phyloP scores from a whole-genome alignment of 345 rosid species.

The Camelina laxa region DNA sequence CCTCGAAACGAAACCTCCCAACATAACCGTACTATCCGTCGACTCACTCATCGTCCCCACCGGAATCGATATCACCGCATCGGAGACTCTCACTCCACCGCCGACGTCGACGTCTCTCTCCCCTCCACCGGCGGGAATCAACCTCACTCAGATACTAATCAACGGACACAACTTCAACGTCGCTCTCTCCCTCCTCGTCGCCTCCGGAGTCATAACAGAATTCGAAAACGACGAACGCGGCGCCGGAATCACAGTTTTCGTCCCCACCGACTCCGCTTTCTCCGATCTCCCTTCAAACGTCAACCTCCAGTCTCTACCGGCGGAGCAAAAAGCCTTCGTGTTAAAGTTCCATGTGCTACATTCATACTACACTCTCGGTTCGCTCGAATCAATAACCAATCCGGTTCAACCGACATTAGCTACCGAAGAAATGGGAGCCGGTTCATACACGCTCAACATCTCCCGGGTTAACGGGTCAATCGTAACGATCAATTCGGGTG shows the following conservation, averaged over 20 bases:
- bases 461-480: constrained; percentile 75
- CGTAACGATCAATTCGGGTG: constrained; percentile 73
- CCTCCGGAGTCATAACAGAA: constrained; percentile 76
- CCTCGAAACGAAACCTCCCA: constrained; percentile 63
- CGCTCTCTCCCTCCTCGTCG: constrained; percentile 77
- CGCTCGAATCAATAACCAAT: constrained; percentile 84
- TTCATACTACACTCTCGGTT: constrained; percentile 91
- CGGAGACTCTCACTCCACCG: constrained; percentile 64
- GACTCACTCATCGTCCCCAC: constrained; percentile 66
- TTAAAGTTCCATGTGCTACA: constrained; percentile 84
- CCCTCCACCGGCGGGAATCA: constrained; percentile 54
- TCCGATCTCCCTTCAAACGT: constrained; percentile 68
- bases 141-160: constrained; percentile 72
- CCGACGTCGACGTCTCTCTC: constrained; percentile 29
- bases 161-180: constrained; percentile 88
- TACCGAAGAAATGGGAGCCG: constrained; percentile 79
- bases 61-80: constrained; percentile 73
- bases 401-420: constrained; percentile 94
- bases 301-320: constrained; percentile 72
- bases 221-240: constrained; percentile 85
- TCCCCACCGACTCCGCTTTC: constrained; percentile 80
- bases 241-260: constrained; percentile 88
- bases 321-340: constrained; percentile 71
- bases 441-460: constrained; percentile 80
- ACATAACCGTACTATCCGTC: constrained; percentile 71